Evolutionary conservation across 306 rosid genomes (phyloP).

Genomic region (Vicia sativa): DNA sequence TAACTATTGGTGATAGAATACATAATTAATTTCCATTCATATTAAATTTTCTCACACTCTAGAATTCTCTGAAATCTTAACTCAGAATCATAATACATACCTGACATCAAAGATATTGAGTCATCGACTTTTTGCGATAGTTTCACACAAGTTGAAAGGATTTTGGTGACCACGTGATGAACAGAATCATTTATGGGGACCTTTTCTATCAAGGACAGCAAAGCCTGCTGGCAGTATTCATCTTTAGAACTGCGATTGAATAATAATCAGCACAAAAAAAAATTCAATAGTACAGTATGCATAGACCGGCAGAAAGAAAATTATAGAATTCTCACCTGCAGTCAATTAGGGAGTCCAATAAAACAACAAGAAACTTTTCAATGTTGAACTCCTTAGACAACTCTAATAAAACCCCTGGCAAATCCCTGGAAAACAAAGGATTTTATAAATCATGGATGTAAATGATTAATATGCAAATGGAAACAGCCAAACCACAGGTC

Average conservation of each 20-base stretch:
- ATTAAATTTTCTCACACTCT: neutral
- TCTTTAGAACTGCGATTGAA: conserved; percentile 63
- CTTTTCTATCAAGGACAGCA: conserved; percentile 72
- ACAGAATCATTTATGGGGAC: conserved; percentile 57
- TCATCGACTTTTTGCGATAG: conserved; percentile 47
- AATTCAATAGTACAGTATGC: conserved; percentile 6
- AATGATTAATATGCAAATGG: conserved; percentile 9
- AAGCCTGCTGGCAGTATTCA: conserved; percentile 59
- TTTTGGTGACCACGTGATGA: conserved; percentile 59
- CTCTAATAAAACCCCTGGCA: conserved; percentile 60
- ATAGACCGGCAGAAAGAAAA: conserved; percentile 22
- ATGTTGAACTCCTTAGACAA: conserved; percentile 76
- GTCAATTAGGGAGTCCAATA: conserved; percentile 78
- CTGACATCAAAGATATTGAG: conserved; percentile 56
- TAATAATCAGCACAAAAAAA: conserved; percentile 39
- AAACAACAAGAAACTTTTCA: conserved; percentile 65
- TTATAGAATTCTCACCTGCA: conserved; percentile 58
- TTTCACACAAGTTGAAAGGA: conserved; percentile 65
- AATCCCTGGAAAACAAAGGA: conserved; percentile 56
- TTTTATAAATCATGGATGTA: conserved; percentile 32
- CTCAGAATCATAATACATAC: conserved; percentile 46
- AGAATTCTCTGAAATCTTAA: conserved; percentile 1
- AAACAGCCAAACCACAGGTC: conserved; percentile 16
- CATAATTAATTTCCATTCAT: neutral
- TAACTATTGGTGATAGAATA: neutral